Conservation (phyloP, 495 filamentous ascomycete species). For the Trichoderma orchidacearum region DNA sequence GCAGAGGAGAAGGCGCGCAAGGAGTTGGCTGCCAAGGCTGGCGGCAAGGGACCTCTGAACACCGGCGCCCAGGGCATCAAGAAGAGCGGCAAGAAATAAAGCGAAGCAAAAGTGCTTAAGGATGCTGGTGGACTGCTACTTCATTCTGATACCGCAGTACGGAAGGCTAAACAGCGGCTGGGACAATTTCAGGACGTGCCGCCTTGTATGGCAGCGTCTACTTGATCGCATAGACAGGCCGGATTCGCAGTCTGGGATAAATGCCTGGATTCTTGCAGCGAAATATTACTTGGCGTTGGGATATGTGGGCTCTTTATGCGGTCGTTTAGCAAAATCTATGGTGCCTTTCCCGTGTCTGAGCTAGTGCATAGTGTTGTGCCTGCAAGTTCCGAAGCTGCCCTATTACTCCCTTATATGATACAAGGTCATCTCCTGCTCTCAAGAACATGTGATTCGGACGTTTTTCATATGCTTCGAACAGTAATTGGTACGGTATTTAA, state of each 20-base stretch:
- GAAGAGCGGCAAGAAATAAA: slow-evolving; percentile 81
- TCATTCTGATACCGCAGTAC: background rate
- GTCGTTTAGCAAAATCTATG: too few relatives aligned
- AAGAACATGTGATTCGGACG: too few relatives aligned
- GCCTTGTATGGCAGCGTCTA: background rate
- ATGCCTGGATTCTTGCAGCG: background rate
- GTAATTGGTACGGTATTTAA: too few relatives aligned
- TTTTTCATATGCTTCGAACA: too few relatives aligned
- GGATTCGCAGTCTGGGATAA: background rate
- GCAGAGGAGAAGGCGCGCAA: slow-evolving; percentile 68
- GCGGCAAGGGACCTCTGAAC: slow-evolving; percentile 48
- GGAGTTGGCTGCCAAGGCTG: slow-evolving; percentile 51
- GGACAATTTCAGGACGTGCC: background rate
- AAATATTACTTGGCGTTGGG: background rate
- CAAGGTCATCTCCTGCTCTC: too few relatives aligned
- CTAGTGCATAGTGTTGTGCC: too few relatives aligned
- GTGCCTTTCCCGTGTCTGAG: too few relatives aligned
- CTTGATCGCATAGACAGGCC: background rate
- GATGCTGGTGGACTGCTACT: background rate
- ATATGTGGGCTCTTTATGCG: background rate
- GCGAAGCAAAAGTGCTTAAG: too few relatives aligned
- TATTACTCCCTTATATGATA: too few relatives aligned
- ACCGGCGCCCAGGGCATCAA: slow-evolving; percentile 74
- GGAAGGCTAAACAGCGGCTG: background rate
- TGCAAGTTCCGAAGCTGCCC: too few relatives aligned